phyloP scores from a whole-genome alignment of 345 rosid species.

The Dipteronia dyeriana region DNA sequence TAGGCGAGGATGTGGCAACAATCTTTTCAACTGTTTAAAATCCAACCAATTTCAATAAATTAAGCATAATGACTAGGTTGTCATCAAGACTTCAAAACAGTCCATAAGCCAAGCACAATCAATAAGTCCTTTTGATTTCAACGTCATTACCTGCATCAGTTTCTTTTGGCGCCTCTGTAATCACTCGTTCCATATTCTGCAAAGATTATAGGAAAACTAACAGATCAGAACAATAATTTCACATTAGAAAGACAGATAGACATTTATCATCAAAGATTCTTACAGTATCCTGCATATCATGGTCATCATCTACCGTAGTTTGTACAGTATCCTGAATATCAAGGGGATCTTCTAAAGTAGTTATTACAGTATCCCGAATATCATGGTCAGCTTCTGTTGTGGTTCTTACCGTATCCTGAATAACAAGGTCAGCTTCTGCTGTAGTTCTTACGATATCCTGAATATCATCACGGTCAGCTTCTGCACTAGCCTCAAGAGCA shows the following conservation, averaged over 20 bases:
- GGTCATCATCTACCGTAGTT: neutral
- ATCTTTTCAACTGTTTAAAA: constrained; percentile 29
- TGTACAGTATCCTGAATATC: constrained; percentile 47
- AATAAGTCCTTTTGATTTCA: constrained; percentile 3
- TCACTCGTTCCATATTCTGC: constrained; percentile 35
- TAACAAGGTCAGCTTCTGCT: constrained; percentile 39
- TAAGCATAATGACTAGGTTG: constrained; percentile 4
- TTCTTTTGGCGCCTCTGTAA: constrained; percentile 29
- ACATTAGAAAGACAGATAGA: neutral
- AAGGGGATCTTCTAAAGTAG: constrained; percentile 37
- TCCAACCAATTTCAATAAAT: constrained; percentile 8
- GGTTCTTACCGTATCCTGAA: constrained; percentile 47
- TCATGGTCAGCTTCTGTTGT: constrained; percentile 38
- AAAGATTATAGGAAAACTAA: neutral
- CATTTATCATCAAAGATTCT: constrained; percentile 14
- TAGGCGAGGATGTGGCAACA: constrained; percentile 27
- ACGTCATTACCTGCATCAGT: constrained; percentile 38
- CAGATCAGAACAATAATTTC: constrained; percentile 11
- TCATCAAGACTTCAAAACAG: neutral
- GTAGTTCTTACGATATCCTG: constrained; percentile 47
- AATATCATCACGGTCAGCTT: constrained; percentile 36
- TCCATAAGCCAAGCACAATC: neutral
- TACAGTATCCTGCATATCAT: neutral
- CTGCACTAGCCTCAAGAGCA: constrained; percentile 35
- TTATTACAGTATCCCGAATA: constrained; percentile 48